These are phyloP conservation scores for Pseudogymnoascus sp. DNA, from an alignment of 2,329 filamentous ascomycete genomes.

Conservation along the genomic window DNA sequence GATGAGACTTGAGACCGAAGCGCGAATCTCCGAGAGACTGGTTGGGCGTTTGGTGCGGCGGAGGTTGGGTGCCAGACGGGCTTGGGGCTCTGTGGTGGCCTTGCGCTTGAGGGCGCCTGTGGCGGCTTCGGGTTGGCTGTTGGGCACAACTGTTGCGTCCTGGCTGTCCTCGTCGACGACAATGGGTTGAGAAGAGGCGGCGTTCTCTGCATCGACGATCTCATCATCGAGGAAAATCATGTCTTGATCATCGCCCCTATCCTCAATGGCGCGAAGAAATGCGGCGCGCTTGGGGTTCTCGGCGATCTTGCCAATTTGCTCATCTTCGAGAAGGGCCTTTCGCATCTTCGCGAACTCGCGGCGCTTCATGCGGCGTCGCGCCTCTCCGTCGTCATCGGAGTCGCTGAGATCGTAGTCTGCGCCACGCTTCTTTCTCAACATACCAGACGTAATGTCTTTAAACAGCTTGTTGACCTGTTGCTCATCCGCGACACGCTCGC, in stretches of 20 bases:
- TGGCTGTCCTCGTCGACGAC: slow-evolving; percentile 23
- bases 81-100: slow-evolving; percentile 34
- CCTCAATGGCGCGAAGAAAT: slow-evolving; percentile 84
- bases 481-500: slow-evolving; percentile 72
- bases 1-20: slow-evolving; percentile 75
- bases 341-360: slow-evolving; percentile 87
- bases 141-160: slow-evolving; percentile 30
- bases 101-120: slow-evolving; percentile 34
- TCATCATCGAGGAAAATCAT: slow-evolving; percentile 62
- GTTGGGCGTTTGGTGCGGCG: slow-evolving; percentile 65
- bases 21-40: slow-evolving; percentile 70
- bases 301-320: slow-evolving; percentile 83
- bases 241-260: slow-evolving; percentile 61
- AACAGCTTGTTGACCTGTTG: slow-evolving; percentile 85
- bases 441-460: slow-evolving; percentile 85
- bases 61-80: slow-evolving; percentile 49
- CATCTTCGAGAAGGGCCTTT: slow-evolving; percentile 77
- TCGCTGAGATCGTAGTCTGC: slow-evolving; percentile 81
- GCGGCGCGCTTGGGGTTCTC: slow-evolving; percentile 82
- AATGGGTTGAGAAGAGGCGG: slow-evolving; percentile 28
- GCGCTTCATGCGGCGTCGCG: slow-evolving; percentile 70
- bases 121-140: slow-evolving; percentile 40
- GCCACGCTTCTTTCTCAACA: slow-evolving; percentile 72
- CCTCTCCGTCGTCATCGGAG: slow-evolving; percentile 78
- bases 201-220: slow-evolving; percentile 31